phyloP scores from a whole-genome alignment of 345 rosid species.

The Eucalyptus fibrosa region DNA sequence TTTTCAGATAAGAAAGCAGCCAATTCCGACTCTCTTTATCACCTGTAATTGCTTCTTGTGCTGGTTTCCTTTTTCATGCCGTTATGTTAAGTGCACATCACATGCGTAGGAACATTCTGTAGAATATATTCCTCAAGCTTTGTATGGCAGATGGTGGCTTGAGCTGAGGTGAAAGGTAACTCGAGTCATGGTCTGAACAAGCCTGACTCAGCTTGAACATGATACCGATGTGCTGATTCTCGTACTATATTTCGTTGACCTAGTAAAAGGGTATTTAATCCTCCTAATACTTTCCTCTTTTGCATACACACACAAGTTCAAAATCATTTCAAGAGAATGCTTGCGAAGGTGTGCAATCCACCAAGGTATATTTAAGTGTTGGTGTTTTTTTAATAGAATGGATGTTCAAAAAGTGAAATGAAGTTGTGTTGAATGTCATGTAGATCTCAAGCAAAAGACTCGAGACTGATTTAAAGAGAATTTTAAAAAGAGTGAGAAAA shows the following conservation, averaged over 20 bases:
- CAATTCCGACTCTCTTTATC: neutral
- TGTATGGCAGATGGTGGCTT: neutral
- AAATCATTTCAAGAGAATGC: neutral
- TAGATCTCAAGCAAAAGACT: neutral
- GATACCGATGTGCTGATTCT: neutral
- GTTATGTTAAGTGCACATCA: constrained; percentile 5
- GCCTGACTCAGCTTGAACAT: neutral
- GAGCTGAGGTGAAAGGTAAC: neutral
- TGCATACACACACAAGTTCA: neutral
- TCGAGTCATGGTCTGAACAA: neutral
- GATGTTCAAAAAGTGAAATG: neutral
- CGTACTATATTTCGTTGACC: neutral
- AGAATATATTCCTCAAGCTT: constrained; percentile 10
- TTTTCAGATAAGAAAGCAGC: neutral
- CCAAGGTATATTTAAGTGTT: neutral
- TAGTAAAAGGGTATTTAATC: neutral
- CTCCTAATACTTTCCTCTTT: neutral
- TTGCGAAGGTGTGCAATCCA: neutral
- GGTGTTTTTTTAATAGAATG: neutral
- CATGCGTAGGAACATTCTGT: constrained; percentile 38
- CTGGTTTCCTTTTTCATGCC: constrained; percentile 7
- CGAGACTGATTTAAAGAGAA: neutral
- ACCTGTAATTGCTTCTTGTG: neutral
- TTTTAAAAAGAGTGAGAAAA: neutral
- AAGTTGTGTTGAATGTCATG: neutral